Evolutionary conservation across 2,329 filamentous ascomycete genomes (phyloP).

Genomic region (Fusarium pilosicola): DNA sequence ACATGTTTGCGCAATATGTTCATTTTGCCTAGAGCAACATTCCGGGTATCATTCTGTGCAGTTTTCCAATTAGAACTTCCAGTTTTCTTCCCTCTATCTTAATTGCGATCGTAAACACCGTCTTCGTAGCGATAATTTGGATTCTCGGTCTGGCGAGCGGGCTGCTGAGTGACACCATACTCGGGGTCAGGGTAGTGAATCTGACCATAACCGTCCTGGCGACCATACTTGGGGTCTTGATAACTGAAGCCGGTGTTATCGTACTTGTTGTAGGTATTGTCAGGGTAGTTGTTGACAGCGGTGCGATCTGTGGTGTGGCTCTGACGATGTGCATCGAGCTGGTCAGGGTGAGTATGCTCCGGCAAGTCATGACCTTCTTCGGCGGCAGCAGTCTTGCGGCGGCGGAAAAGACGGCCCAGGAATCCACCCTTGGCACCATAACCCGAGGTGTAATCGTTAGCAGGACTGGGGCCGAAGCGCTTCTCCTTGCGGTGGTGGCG

Average conservation of each 20-base stretch:
- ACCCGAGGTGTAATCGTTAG: conserved; percentile 69
- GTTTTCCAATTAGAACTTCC: not conserved
- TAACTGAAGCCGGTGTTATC: conserved; percentile 39
- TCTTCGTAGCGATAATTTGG: conserved; percentile 51
- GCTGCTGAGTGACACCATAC: conserved; percentile 18
- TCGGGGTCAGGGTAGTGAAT: conserved; percentile 43
- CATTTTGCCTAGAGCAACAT: conserved; percentile 11
- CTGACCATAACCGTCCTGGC: conserved; percentile 45
- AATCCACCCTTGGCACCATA: conserved; percentile 50
- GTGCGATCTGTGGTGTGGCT: conserved; percentile 55
- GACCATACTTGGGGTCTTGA: conserved; percentile 36
- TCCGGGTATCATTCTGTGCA: conserved; percentile 26
- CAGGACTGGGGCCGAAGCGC: conserved; percentile 66
- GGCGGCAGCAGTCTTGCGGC: conserved; percentile 37
- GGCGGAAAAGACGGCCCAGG: conserved; percentile 49
- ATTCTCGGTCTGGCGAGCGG: conserved; percentile 14
- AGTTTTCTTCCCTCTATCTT: not conserved
- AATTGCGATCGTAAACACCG: conserved; percentile 49
- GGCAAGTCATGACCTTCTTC: conserved; percentile 50
- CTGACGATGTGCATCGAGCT: conserved; percentile 52
- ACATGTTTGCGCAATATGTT: conserved; percentile 23
- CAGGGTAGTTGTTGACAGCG: conserved; percentile 45
- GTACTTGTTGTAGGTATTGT: conserved; percentile 43
- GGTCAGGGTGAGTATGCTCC: conserved; percentile 52
- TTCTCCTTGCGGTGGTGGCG: conserved; percentile 80